A percentile compares a stretch with the other conserved stretches of the same genome.
These are phyloP conservation scores for Euphorbia tirucalli DNA, from an alignment of 345 rosid genomes.

Conservation along the genomic window DNA sequence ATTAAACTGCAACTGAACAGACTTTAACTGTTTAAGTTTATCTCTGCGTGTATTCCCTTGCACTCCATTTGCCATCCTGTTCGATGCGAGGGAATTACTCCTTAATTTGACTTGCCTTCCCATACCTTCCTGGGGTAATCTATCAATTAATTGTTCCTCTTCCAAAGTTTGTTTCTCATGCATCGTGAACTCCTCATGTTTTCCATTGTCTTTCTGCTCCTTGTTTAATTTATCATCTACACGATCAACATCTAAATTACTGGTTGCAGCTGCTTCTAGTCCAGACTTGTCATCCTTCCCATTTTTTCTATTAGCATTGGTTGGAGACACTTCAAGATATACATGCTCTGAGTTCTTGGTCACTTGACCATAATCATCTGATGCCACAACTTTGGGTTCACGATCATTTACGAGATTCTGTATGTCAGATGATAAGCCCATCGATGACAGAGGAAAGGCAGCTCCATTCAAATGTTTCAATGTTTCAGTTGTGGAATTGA, in stretches of 20 bases:
- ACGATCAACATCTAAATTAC: constrained; percentile 21
- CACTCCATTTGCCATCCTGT: constrained; percentile 41
- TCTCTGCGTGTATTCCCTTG: constrained; percentile 40
- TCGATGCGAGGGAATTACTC: constrained; percentile 49
- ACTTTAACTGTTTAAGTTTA: constrained; percentile 53
- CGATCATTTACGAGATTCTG: constrained; percentile 19
- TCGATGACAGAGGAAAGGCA: constrained; percentile 21
- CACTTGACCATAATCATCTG: constrained; percentile 21
- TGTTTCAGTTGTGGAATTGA: constrained; percentile 22
- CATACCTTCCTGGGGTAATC: constrained; percentile 40
- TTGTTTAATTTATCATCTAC: constrained; percentile 35
- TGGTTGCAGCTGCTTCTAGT: constrained; percentile 23
- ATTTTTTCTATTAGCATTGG: constrained; percentile 18
- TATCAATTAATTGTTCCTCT: constrained; percentile 33
- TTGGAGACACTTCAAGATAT: constrained; percentile 17
- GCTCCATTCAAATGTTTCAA: constrained; percentile 21
- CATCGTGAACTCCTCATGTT: constrained; percentile 17
- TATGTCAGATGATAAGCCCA: constrained; percentile 18
- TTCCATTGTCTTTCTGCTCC: constrained; percentile 37
- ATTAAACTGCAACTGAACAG: constrained; percentile 50
- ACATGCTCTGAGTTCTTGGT: constrained; percentile 19
- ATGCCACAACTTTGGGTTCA: constrained; percentile 16
- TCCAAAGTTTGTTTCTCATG: constrained; percentile 38
- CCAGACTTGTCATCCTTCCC: constrained; percentile 30
- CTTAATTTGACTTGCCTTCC: constrained; percentile 52